Percentiles rank a stretch among this genome's conserved stretches.
phyloP scores from a whole-genome alignment of 2,329 filamentous ascomycete genomes.

The Cladosporium sp. region DNA sequence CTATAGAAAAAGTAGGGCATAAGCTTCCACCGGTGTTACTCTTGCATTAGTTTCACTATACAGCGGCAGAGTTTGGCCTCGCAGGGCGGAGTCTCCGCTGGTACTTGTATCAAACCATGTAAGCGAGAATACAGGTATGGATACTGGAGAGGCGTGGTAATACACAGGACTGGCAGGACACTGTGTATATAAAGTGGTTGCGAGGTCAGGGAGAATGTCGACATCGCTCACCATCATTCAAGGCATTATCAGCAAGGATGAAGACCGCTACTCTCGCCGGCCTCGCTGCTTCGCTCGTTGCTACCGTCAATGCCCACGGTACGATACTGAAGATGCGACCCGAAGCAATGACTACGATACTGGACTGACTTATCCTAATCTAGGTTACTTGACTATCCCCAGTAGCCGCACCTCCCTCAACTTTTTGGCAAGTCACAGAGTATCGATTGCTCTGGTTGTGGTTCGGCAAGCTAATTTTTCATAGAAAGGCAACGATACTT shows the following conservation, averaged over 20 bases:
- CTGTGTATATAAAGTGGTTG: background rate
- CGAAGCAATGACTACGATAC: background rate
- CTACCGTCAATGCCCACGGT: background rate
- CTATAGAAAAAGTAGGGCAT: background rate
- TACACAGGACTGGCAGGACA: background rate
- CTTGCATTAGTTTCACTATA: background rate
- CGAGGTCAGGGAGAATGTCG: background rate
- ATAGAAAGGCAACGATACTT: slow-evolving; percentile 2
- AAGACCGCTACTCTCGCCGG: background rate
- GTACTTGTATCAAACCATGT: background rate
- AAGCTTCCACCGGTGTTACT: background rate
- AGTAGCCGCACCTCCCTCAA: background rate
- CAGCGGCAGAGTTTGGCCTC: background rate
- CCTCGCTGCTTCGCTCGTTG: background rate
- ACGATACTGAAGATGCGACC: background rate
- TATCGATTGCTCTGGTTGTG: no score
- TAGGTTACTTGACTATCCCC: background rate
- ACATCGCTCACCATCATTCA: background rate
- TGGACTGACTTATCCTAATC: background rate
- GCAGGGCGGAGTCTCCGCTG: slow-evolving; percentile 4
- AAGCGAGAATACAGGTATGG: background rate
- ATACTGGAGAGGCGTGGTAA: background rate
- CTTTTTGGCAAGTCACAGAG: background rate
- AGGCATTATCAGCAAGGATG: background rate
- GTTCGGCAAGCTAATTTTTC: background rate